Percentiles rank a stretch among this genome's conserved stretches.
phyloP scores from a whole-genome alignment of 140 eudicot genomes.

The Stevia rebaudiana region DNA sequence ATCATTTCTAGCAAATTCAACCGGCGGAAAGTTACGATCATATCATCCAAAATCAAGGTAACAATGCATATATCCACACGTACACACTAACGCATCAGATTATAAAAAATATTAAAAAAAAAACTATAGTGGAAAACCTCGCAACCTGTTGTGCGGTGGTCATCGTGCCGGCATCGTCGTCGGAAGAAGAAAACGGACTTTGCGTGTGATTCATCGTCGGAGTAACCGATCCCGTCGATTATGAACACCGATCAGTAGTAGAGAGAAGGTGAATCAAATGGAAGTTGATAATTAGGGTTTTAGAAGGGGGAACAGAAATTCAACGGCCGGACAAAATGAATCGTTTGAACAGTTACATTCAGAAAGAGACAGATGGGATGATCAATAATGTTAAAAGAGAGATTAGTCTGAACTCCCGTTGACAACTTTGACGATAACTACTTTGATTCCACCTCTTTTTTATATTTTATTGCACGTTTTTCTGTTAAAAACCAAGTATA shows the following conservation, averaged over 20 bases:
- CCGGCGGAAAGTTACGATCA: conserved; percentile 10
- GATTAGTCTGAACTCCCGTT: conserved; percentile 1
- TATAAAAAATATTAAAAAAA: neutral
- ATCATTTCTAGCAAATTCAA: neutral
- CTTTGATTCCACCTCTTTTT: neutral
- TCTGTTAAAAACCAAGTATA: neutral
- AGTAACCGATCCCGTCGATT: conserved; percentile 12
- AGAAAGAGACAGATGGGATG: conserved; percentile 29
- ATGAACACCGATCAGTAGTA: neutral
- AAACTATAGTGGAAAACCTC: neutral
- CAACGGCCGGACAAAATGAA: conserved; percentile 18
- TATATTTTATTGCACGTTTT: conserved; percentile 4
- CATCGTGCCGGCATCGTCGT: conserved; percentile 45
- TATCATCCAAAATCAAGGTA: neutral
- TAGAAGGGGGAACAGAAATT: conserved; percentile 8
- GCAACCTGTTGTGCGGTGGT: conserved; percentile 57
- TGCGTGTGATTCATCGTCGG: conserved; percentile 50
- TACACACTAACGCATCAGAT: neutral
- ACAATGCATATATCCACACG: conserved; percentile 5
- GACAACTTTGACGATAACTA: conserved; percentile 6
- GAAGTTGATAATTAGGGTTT: conserved; percentile 40
- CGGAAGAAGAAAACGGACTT: conserved; percentile 49
- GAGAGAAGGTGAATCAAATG: neutral
- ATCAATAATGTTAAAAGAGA: neutral
- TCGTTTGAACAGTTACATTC: conserved; percentile 9